Conservation (phyloP, 345 rosid species). For the Schrenkiella parvula region DNA sequence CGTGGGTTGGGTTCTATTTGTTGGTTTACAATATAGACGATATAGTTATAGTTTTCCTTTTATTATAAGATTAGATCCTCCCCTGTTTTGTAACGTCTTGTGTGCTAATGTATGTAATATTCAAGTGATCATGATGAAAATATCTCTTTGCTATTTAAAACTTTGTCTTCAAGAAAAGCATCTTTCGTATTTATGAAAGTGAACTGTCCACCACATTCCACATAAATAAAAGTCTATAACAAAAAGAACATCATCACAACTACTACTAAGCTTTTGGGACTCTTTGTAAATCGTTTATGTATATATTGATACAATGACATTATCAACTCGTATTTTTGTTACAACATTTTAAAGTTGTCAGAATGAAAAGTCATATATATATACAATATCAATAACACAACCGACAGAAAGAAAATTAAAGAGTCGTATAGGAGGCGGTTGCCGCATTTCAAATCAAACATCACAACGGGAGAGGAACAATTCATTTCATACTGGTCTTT, state of each 20-base stretch:
- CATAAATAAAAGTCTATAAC: background rate
- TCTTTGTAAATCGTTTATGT: background rate
- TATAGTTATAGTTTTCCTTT: background rate
- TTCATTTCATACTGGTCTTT: slow-evolving; percentile 18
- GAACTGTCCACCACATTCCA: background rate
- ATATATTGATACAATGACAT: background rate
- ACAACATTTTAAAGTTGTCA: background rate
- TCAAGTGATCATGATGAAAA: slow-evolving; percentile 4
- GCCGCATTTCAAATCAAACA: background rate
- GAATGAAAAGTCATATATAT: background rate
- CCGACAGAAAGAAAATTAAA: background rate
- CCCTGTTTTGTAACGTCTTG: background rate
- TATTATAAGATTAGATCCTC: background rate
- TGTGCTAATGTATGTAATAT: background rate
- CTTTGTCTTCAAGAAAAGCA: background rate
- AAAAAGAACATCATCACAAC: background rate
- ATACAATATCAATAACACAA: background rate
- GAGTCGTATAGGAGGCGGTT: slow-evolving; percentile 1
- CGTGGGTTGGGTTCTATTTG: slow-evolving; percentile 15
- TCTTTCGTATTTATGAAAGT: background rate
- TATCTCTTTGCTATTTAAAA: background rate
- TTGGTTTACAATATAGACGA: slow-evolving; percentile 4
- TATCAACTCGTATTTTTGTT: background rate
- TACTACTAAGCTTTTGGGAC: background rate
- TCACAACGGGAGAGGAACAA: slow-evolving; percentile 1